Conservation (phyloP, 345 rosid genomes). For the Rhodamnia argentea region DNA sequence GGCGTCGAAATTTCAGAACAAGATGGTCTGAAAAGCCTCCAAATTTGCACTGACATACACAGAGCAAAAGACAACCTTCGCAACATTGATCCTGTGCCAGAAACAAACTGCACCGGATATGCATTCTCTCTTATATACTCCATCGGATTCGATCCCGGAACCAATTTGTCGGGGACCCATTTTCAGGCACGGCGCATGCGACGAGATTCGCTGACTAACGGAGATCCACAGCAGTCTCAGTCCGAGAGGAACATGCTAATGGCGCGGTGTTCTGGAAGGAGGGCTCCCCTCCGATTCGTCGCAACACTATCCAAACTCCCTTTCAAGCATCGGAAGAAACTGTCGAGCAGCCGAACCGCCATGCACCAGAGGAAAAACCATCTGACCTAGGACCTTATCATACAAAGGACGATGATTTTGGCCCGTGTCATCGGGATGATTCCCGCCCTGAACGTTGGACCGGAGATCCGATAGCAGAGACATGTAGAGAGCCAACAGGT, state of each 20-base stretch:
- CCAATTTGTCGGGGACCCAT: background rate
- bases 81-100: background rate
- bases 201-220: background rate
- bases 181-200: background rate
- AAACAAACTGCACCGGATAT: background rate
- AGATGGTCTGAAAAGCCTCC: background rate
- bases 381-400: background rate
- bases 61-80: background rate
- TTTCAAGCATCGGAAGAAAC: background rate
- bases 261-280: background rate
- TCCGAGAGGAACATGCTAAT: background rate
- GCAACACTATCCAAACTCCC: background rate
- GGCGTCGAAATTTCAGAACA: too few species aligned
- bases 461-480: background rate
- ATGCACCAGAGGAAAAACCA: background rate
- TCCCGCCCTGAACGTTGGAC: background rate
- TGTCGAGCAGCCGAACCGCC: background rate
- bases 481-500: background rate
- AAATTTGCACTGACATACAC: fast-evolving
- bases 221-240: background rate
- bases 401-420: background rate
- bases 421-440: background rate
- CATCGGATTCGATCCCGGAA: background rate
- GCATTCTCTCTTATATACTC: background rate
- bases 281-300: background rate